A percentile compares a stretch with the other conserved stretches of the same genome.
Conservation (phyloP, 2,329 filamentous ascomycete genomes). For the Alternaria ethzedia region DNA sequence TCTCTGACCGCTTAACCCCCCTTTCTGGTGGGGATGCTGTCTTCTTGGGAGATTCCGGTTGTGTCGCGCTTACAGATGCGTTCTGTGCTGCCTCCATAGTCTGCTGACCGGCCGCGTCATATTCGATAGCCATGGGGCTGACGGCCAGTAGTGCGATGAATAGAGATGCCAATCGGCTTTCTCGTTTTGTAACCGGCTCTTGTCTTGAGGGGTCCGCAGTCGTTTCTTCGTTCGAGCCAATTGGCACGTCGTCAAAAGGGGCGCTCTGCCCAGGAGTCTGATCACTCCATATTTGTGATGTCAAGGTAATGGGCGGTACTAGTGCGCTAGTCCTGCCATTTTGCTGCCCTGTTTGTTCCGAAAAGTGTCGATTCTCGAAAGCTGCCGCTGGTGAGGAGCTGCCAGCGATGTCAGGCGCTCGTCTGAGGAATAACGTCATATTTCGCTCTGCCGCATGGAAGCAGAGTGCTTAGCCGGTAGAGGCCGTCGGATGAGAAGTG, state of each 20-base stretch:
- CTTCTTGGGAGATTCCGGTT: constrained; percentile 8
- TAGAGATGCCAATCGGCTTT: constrained; percentile 22
- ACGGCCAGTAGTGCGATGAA: constrained; percentile 25
- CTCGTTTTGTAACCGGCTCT: constrained; percentile 15
- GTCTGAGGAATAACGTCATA: neutral
- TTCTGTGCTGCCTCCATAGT: constrained; percentile 23
- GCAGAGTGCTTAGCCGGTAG: no score
- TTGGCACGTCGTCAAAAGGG: neutral
- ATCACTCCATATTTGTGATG: constrained; percentile 6
- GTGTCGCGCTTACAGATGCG: neutral
- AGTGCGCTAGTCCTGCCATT: neutral
- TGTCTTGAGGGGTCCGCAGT: neutral
- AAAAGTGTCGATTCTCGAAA: no score
- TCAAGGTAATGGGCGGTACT: constrained; percentile 4
- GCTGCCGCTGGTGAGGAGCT: neutral
- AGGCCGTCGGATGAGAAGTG: no score
- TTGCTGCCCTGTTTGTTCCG: neutral
- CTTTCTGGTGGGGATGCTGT: neutral
- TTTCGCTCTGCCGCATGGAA: neutral
- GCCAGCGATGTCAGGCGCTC: neutral
- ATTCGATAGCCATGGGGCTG: constrained; percentile 22
- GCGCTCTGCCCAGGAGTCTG: neutral
- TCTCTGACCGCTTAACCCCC: constrained; percentile 12
- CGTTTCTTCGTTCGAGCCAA: neutral
- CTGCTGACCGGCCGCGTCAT: constrained; percentile 17